Conservation (phyloP, 345 rosid genomes). For the Populus euphratica region DNA sequence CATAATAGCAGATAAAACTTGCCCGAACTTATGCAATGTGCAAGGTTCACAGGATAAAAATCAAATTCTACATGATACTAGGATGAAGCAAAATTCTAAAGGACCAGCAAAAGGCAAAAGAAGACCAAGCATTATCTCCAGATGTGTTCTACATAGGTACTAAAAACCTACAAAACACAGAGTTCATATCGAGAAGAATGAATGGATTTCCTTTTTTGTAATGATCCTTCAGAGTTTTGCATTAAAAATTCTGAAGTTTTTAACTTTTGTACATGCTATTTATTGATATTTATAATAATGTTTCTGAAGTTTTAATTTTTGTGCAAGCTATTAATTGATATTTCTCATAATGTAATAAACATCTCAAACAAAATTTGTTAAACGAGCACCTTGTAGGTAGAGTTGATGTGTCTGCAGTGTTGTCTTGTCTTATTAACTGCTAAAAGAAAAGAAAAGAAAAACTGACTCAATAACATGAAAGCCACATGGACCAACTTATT, state of each 20-base stretch:
- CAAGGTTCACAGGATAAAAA: too few species aligned
- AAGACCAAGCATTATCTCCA: too few species aligned
- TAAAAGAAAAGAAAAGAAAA: conserved; percentile 12
- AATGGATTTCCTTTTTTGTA: too few species aligned
- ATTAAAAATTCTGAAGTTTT: neutral
- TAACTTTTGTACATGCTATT: neutral
- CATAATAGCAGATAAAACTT: too few species aligned
- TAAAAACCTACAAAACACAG: too few species aligned
- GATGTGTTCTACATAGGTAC: too few species aligned
- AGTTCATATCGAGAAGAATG: too few species aligned
- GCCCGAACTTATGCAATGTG: too few species aligned
- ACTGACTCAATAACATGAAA: conserved; percentile 4
- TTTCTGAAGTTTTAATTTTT: neutral
- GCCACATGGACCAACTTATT: neutral
- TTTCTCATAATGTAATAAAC: neutral
- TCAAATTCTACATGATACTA: too few species aligned
- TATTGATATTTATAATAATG: neutral
- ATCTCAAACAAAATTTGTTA: neutral
- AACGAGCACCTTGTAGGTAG: conserved; percentile 45
- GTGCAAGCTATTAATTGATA: neutral
- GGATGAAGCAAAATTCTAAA: too few species aligned
- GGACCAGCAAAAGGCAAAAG: too few species aligned
- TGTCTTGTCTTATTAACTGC: conserved; percentile 42
- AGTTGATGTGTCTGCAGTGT: conserved; percentile 29
- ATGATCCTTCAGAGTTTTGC: too few species aligned